Conservation (phyloP, 2,329 filamentous ascomycete species). For the Botrytis hyacinthi region DNA sequence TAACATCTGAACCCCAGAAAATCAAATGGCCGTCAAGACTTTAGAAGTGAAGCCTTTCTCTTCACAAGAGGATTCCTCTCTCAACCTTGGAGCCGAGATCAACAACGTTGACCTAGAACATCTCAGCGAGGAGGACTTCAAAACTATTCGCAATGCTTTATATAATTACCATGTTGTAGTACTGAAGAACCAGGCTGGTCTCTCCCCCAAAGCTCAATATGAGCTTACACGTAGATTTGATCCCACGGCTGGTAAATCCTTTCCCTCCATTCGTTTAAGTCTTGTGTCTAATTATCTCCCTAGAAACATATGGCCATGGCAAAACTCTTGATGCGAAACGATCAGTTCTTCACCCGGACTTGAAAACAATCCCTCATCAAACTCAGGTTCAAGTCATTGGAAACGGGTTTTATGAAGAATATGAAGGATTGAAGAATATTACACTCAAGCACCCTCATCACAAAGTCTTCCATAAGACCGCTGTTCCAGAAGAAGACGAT, state of each 20-base stretch:
- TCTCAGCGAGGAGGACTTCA: conserved; percentile 63
- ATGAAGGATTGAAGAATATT: conserved; percentile 69
- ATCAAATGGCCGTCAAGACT: conserved; percentile 35
- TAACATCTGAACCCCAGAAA: not conserved
- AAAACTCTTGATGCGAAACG: conserved; percentile 66
- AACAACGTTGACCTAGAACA: conserved; percentile 59
- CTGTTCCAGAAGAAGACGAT: conserved; percentile 62
- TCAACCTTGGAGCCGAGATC: conserved; percentile 62
- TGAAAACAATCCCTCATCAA: conserved; percentile 78
- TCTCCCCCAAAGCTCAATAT: conserved; percentile 70
- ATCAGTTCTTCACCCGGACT: conserved; percentile 68
- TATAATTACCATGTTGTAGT: conserved; percentile 69
- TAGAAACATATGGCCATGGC: conserved; percentile 67
- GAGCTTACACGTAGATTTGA: conserved; percentile 73
- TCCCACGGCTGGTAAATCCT: conserved; percentile 47
- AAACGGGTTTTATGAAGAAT: conserved; percentile 66
- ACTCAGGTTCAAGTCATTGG: conserved; percentile 80
- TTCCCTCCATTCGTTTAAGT: not conserved
- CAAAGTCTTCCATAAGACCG: conserved; percentile 68
- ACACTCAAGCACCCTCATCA: conserved; percentile 74
- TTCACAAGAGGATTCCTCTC: conserved; percentile 35
- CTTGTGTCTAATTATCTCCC: not conserved
- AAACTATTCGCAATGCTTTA: conserved; percentile 60
- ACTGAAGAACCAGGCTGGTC: conserved; percentile 63
- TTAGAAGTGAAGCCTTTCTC: conserved; percentile 34